phyloP scores from a whole-genome alignment of 2,329 filamentous ascomycete species.

The Esteya vermicola region DNA sequence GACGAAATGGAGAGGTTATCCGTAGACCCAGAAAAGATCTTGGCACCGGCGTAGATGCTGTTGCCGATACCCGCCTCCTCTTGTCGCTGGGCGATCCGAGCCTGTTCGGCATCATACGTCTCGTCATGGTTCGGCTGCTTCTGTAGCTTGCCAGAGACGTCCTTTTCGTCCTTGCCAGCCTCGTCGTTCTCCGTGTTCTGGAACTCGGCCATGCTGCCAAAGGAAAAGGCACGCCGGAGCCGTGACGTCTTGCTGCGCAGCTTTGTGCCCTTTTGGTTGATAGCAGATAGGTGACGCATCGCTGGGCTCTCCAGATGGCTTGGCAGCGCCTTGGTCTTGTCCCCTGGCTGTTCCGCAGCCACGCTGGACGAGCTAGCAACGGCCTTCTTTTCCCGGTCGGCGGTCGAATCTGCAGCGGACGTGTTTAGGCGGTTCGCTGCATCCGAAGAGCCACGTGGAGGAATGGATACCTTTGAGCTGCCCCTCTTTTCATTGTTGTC shows the following conservation, averaged over 20 bases:
- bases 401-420: conserved; percentile 50
- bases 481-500: conserved; percentile 27
- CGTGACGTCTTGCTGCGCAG: conserved; percentile 76
- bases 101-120: conserved; percentile 74
- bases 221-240: conserved; percentile 84
- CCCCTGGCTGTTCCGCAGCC: no score
- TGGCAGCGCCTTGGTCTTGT: conserved; percentile 14
- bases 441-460: conserved; percentile 48
- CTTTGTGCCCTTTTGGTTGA: conserved; percentile 67
- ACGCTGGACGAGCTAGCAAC: neutral
- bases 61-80: conserved; percentile 85
- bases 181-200: conserved; percentile 50
- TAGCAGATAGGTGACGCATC: conserved; percentile 70
- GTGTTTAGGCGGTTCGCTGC: conserved; percentile 49
- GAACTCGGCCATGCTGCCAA: conserved; percentile 87
- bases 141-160: conserved; percentile 33
- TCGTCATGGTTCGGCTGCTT: conserved; percentile 50
- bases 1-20: conserved; percentile 90
- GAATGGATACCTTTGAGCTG: conserved; percentile 39
- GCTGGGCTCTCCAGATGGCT: conserved; percentile 49
- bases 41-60: conserved; percentile 81
- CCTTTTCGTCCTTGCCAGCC: neutral
- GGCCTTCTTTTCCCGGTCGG: conserved; percentile 12
- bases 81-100: conserved; percentile 79
- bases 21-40: conserved; percentile 77